Conservation (phyloP, 805 yeast species). For the Saccharomycopsis microspora region DNA sequence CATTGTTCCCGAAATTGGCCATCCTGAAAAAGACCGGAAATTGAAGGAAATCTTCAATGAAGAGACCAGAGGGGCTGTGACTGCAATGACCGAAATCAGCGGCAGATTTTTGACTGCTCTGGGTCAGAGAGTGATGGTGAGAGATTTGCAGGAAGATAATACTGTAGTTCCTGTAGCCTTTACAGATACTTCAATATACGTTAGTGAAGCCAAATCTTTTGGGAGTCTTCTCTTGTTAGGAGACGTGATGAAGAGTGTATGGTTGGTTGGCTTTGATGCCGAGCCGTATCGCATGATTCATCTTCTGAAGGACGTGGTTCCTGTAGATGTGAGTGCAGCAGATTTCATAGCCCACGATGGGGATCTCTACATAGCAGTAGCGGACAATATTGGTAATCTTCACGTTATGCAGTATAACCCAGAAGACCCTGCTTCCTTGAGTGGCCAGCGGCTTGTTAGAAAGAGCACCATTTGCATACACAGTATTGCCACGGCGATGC, state of each 20-base stretch:
- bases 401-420: slow-evolving; percentile 84
- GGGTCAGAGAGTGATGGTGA: slow-evolving; percentile 67
- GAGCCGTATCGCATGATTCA: slow-evolving; percentile 84
- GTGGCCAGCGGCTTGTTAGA: slow-evolving; percentile 67
- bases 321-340: slow-evolving; percentile 53
- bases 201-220: slow-evolving; percentile 69
- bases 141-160: slow-evolving; percentile 79
- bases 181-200: slow-evolving; percentile 71
- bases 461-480: slow-evolving; percentile 64
- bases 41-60: slow-evolving; percentile 65
- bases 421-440: slow-evolving; percentile 71
- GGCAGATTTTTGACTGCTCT: slow-evolving; percentile 79
- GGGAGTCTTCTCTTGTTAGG: slow-evolving; percentile 76
- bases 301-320: slow-evolving; percentile 62
- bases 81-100: slow-evolving; percentile 64
- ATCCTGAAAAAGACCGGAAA: slow-evolving; percentile 73
- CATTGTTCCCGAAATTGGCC: slow-evolving; percentile 81
- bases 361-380: slow-evolving; percentile 51
- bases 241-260: slow-evolving; percentile 66
- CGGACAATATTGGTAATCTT: slow-evolving; percentile 56
- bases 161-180: slow-evolving; percentile 90
- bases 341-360: slow-evolving; percentile 70
- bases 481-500: slow-evolving; percentile 44
- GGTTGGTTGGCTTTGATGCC: slow-evolving; percentile 84
- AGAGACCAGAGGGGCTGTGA: slow-evolving; percentile 72